Conservation (phyloP, 768 basidiomycete genomes). For the Phylloporus sp. region DNA sequence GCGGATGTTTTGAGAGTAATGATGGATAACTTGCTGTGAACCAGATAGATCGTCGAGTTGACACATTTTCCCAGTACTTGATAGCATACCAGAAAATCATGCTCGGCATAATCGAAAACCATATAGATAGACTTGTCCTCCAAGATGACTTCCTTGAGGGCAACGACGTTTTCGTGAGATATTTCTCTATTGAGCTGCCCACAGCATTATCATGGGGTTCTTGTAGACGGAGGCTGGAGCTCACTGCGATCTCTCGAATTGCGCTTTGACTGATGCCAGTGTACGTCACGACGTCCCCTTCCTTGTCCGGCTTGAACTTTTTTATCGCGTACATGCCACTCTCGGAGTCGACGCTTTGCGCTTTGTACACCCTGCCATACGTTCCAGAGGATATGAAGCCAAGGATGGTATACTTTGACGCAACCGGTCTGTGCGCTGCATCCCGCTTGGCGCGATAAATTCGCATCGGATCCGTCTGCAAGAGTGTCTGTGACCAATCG, state of each 20-base stretch:
- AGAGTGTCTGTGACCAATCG: constrained; percentile 33
- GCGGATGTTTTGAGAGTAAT: constrained; percentile 89
- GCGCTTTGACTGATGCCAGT: constrained; percentile 98
- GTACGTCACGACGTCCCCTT: constrained; percentile 92
- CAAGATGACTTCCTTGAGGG: constrained; percentile 89
- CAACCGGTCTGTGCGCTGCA: constrained; percentile 55
- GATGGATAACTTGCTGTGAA: constrained; percentile 93
- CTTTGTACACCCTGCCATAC: constrained; percentile 98
- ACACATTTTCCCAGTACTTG: not conserved
- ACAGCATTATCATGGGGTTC: constrained; percentile 8
- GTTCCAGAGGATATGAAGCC: constrained; percentile 99
- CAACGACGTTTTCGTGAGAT: constrained; percentile 84
- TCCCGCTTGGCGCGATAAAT: constrained; percentile 80
- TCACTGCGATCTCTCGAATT: constrained; percentile 90
- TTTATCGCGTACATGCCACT: constrained; percentile 88
- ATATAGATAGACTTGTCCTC: constrained; percentile 99
- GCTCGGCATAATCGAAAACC: constrained; percentile 99
- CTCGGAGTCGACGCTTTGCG: constrained; percentile 67
- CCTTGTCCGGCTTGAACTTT: constrained; percentile 99
- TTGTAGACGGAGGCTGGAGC: constrained; percentile 24
- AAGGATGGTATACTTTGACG: constrained; percentile 83
- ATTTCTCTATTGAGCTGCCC: constrained; percentile 82
- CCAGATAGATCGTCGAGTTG: not conserved
- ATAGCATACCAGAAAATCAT: constrained; percentile 89
- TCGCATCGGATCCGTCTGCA: constrained; percentile 72